Percentiles rank a stretch among this genome's conserved stretches.
Conservation (phyloP, 2,329 filamentous ascomycete genomes). For the Diaporthe velutina region DNA sequence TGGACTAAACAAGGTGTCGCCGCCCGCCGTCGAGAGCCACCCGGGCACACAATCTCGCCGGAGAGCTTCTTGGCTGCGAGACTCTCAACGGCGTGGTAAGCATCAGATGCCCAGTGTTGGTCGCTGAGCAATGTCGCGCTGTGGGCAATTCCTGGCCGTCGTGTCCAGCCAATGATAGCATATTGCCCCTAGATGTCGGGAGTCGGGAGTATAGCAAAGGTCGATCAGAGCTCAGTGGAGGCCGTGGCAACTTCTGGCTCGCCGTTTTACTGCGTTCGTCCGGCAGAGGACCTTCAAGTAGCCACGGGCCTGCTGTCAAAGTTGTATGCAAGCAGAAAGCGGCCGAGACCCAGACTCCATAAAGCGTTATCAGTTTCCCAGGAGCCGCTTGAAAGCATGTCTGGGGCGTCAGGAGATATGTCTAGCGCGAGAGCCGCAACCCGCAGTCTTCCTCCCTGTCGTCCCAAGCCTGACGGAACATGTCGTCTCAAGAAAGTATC, state of each 20-base stretch:
- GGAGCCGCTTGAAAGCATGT: background rate
- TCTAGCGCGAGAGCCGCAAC: background rate
- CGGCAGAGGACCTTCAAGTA: background rate
- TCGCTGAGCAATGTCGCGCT: no score
- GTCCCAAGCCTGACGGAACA: background rate
- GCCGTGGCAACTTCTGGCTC: background rate
- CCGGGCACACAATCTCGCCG: no score
- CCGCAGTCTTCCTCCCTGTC: background rate
- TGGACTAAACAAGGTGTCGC: no score
- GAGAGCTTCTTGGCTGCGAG: background rate
- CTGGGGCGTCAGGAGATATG: no score
- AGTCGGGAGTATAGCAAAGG: no score
- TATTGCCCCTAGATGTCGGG: no score
- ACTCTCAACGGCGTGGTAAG: background rate
- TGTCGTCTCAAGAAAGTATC: background rate
- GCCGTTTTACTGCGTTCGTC: background rate
- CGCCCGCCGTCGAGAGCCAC: no score
- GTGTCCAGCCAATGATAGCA: no score
- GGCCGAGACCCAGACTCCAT: background rate
- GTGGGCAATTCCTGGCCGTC: no score
- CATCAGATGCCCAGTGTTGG: background rate
- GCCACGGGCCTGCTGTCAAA: no score
- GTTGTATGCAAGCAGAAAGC: no score
- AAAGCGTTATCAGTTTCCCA: background rate
- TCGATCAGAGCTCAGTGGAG: no score